Evolutionary conservation across 768 basidiomycete species (phyloP), one percentile per base, ranked within the genome.

Genomic region (Amanita exitialis): DNA sequence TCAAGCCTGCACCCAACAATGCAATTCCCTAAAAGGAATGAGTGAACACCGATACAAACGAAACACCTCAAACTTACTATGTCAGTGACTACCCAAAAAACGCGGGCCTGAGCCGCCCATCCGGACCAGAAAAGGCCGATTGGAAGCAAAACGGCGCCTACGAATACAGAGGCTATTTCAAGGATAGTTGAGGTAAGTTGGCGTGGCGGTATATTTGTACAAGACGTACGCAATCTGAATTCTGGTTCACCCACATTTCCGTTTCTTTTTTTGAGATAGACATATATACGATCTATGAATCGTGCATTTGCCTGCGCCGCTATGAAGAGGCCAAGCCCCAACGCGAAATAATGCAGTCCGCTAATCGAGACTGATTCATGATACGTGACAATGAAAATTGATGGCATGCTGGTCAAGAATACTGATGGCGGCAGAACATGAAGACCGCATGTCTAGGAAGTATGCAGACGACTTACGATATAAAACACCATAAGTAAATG

Each of bases 21-120:
- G 66, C 71, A 27, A 81, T 79, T 1, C 83, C 83, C 80, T 83
- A 51, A 28, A 10, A 18, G 23, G 25, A 25, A 0, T 44, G 51
- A 50, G 18, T 13, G 16, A 51, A 37, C 2, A 44, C 34, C 6
- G 49, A 41, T 15, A n/a, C 44, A n/a, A 34, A 28, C 50, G 42
- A n/a, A 58, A 30, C 8, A 30, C 42, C 38, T 47, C 23, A 16
- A 3, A 58, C 78, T 53, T 55, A 83, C 84, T 21, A 88, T 70
- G 55, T 87, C 83, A 2, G 79, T 74, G 0, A 69, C 80, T 44
- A 90, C 79, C 89, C 89, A 92, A 53, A 78, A 79, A 0, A 81
- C 61, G 10, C 67, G 61, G 0, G 68, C 57, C 56, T 84, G 66
- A 3, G 82, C 80, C 0, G 77, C 68, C 86, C 88, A 91, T 1